Percentiles rank a stretch among this genome's conserved stretches.
Conservation (phyloP, 192 early-diverging fungal species). For the Entomortierella lignicola region DNA sequence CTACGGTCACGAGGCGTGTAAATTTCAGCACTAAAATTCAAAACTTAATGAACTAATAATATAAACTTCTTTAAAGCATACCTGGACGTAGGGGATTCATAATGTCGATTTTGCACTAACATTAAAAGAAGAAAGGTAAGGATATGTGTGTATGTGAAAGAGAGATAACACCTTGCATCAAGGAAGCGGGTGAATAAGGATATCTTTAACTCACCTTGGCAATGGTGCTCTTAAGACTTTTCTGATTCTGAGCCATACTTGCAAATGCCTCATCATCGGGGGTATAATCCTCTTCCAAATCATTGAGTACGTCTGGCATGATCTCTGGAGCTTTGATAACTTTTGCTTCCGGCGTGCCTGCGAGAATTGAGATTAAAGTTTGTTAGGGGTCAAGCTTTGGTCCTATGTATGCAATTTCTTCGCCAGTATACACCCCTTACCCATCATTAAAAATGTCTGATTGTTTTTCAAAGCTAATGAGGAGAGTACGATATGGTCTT, state of each 20-base stretch:
- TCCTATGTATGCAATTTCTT: not conserved
- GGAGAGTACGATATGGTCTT: conserved; percentile 42
- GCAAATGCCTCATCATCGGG: conserved; percentile 56
- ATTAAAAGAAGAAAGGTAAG: not conserved
- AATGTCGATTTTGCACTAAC: conserved; percentile 64
- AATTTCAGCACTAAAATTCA: too few relatives aligned
- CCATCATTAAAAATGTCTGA: conserved; percentile 55
- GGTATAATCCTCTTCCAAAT: conserved; percentile 67
- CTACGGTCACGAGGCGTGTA: not conserved
- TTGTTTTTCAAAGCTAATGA: conserved; percentile 40
- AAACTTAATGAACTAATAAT: not conserved
- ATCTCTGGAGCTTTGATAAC: conserved; percentile 64
- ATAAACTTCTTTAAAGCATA: not conserved
- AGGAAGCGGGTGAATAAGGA: too few relatives aligned
- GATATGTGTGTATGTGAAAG: not conserved
- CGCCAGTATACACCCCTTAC: conserved; percentile 3
- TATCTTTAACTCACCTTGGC: conserved; percentile 50
- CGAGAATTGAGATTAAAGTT: not conserved
- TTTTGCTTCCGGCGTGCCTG: conserved; percentile 69
- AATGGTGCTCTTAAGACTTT: conserved; percentile 55
- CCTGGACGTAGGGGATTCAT: conserved; percentile 62
- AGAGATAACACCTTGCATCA: too few relatives aligned
- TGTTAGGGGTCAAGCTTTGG: too few relatives aligned
- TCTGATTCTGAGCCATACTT: conserved; percentile 56
- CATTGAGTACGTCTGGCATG: conserved; percentile 66